Base-by-base conservation (phyloP, 2,329 filamentous ascomycete species). In the Macrophomina phaseolina region DNA sequence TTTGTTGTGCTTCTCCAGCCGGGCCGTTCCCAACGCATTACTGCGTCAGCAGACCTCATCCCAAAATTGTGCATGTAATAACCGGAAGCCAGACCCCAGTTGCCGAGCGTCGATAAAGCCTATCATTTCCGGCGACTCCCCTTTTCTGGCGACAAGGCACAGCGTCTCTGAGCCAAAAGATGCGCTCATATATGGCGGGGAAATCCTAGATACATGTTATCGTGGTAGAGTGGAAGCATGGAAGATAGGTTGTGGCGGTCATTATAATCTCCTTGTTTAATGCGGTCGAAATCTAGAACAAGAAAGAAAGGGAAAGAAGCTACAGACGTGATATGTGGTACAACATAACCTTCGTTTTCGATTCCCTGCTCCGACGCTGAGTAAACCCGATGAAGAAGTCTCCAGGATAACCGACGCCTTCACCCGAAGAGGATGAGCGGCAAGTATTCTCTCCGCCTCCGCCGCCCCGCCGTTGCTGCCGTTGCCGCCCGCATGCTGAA, bases 301-400 rank as follows among this genome's bases (percentile, higher is more conserved):
- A 49, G 30, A 36, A n/a, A 38, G n/a, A 18, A 46, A 40, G 56
- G 46, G 16, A 16, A 60, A 23, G 58, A 62, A 62, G 38, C 58
- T 62, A 62, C 58, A 62, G 58, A 18, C 58, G 30, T 49, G 58
- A 48, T 48, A 62, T 48, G 58, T 62, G 42, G 45, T 62, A 62
- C 46, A 62, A 18, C 58, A 34, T 62, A 62, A 62, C 48, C 58
- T 49, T 62, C 58, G 42, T 49, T 36, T 32, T 34, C 32, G 58
- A 36, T 11, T 36, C 58, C 45, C 42, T 36, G 42, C 58, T 62
- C 42, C 58, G 18, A 48, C 58, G 58, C 58, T 49, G 42, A 34
- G 45, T 38, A 28, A 49, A 62, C 32, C 23, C 18, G 58, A 60
- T 40, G 14, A 62, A 28, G 45, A 16, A 34, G 8, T 18, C n/a